Evolutionary conservation across 495 filamentous ascomycete genomes (phyloP), one percentile per base, ranked within the genome.

Genomic region (Xylaria castorea): DNA sequence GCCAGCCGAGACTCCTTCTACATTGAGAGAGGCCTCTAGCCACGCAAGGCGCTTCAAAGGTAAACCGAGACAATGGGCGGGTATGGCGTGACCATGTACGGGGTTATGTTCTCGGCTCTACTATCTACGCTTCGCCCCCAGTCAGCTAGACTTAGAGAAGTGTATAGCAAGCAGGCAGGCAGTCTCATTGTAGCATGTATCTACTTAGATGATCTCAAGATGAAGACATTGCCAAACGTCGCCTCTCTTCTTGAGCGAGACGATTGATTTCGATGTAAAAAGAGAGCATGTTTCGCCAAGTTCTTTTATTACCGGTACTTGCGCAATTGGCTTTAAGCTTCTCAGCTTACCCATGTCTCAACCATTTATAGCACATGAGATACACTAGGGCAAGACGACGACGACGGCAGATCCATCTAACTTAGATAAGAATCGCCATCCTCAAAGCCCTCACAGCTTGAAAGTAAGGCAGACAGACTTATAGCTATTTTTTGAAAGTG

Each of bases 1-100:
- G 61, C 8, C 61, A 64, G 61, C 61, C 61, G 38, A 64, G 9
- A 46, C 22, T 25, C 40, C 40, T 64, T 64, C 36, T 64, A 64
- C 6, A 18, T 64, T 27, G 25, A 64, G 40, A 46, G 61, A 27
- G 38, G 38, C 22, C 61, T 61, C 58, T 61, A 20, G n/a, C 58
- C 58, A 61, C 34, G 58, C 58, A 61, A 64, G 61, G 38, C 60
- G n/a, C 22, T 44, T 63, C 30, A 9, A 20, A 44, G 38, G n/a
- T 63, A 32, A 38, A 63, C 60, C 36, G 60, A 42, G 60, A 63
- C 60, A 63, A 22, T 44, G 60, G 38, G 40, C 22, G 40, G 61
- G 11, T 27, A 30, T 44, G 38, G 61, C 61, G 22, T 64, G 61
- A 64, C 38, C 61, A 61, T 38, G 32, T 22, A 30, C 8, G 8